Conservation (phyloP, 2,329 filamentous ascomycete species). For the Cladobotryum mycophilum region DNA sequence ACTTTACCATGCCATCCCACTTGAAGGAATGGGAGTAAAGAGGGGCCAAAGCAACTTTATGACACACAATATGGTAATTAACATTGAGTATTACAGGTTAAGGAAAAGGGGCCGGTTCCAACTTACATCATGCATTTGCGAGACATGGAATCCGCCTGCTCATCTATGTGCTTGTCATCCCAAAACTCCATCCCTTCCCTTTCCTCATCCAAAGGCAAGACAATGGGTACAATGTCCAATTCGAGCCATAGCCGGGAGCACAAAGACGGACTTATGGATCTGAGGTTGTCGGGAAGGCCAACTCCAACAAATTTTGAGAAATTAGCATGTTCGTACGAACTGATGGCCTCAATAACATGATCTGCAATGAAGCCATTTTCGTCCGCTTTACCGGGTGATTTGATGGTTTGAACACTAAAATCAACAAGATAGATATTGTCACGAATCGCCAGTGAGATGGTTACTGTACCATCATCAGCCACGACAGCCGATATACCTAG, state of each 20-base stretch:
- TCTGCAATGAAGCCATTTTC: conserved; percentile 47
- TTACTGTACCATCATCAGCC: conserved; percentile 44
- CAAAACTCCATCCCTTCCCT: conserved; percentile 38
- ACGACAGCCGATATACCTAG: conserved; percentile 55
- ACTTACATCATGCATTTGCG: conserved; percentile 69
- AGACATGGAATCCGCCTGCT: conserved; percentile 76
- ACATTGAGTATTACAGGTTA: not conserved
- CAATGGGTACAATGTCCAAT: conserved; percentile 68
- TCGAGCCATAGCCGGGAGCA: conserved; percentile 69
- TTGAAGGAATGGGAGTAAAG: conserved; percentile 60
- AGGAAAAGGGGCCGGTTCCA: not conserved
- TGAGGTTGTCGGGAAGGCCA: conserved; percentile 57
- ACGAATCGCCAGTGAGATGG: conserved; percentile 63
- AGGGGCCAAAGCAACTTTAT: conserved; percentile 65
- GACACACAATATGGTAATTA: not conserved
- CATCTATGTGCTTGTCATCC: conserved; percentile 59
- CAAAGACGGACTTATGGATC: conserved; percentile 55
- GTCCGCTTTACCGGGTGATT: not conserved
- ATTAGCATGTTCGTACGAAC: conserved; percentile 57
- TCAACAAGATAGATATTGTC: conserved; percentile 71
- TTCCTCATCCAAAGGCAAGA: conserved; percentile 46
- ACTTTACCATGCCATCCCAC: conserved; percentile 63
- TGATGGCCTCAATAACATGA: conserved; percentile 51
- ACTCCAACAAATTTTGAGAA: conserved; percentile 69
- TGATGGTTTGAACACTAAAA: conserved; percentile 57